Evolutionary conservation across 495 filamentous ascomycete species (phyloP).

Genomic region (Stereocaulon alpinum): DNA sequence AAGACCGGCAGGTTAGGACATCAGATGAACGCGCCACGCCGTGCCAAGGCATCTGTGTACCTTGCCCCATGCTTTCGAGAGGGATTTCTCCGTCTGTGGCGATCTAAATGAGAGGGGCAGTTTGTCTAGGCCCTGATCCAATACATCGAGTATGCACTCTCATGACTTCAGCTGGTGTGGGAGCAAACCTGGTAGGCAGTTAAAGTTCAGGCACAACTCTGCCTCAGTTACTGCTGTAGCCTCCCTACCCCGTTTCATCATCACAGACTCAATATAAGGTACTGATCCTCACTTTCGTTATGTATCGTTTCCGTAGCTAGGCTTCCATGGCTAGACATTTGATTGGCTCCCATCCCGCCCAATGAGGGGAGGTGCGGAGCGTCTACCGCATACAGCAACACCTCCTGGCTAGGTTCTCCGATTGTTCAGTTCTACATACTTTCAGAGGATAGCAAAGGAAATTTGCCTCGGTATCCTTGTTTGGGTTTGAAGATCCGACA

Average conservation of each 20-base stretch:
- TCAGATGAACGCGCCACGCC: background rate
- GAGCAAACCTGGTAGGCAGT: background rate
- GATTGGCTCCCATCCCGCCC: background rate
- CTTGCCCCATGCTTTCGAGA: background rate
- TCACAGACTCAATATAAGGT: background rate
- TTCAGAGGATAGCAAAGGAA: background rate
- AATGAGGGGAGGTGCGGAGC: background rate
- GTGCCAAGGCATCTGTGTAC: background rate
- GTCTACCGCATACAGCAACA: constrained; percentile 3
- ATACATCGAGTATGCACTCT: background rate
- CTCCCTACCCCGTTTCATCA: background rate
- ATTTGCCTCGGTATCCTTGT: background rate
- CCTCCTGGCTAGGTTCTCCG: background rate
- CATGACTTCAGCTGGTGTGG: background rate
- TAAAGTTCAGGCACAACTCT: background rate
- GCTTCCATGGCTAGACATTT: background rate
- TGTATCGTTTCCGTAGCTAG: background rate
- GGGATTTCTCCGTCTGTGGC: background rate
- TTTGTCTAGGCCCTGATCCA: background rate
- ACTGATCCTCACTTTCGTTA: background rate
- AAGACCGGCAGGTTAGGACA: background rate
- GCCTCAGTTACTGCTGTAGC: background rate
- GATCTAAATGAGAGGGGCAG: background rate
- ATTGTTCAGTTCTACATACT: background rate
- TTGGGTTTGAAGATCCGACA: background rate